A percentile compares a stretch with the other conserved stretches of the same genome.
phyloP scores from a whole-genome alignment of 176 grass and related monocot genomes.

The Oryza glumipatula region DNA sequence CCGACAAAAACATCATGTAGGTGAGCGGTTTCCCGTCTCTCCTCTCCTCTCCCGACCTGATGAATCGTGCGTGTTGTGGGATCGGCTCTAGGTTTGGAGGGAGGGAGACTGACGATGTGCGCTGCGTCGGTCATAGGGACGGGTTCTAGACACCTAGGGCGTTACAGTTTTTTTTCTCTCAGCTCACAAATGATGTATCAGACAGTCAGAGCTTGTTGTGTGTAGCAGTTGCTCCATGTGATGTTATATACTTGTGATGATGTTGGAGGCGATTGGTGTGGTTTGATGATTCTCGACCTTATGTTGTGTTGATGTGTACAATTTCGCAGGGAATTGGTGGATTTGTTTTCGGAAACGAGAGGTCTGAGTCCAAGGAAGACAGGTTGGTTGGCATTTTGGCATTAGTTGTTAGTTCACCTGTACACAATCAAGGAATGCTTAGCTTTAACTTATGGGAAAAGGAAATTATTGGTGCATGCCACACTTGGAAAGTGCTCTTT shows the following conservation, averaged over 20 bases:
- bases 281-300: conserved; percentile 14
- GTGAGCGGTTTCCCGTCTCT: not conserved
- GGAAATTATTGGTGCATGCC: not conserved
- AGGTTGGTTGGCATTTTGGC: conserved; percentile 48
- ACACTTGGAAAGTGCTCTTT: not conserved
- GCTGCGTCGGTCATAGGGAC: not conserved
- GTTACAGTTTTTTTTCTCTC: not conserved
- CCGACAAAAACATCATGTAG: conserved; percentile 92
- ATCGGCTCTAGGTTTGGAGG: conserved; percentile 7
- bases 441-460: not conserved
- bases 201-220: not conserved
- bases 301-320: not conserved
- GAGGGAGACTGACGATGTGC: not conserved
- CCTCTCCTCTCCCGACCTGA: not conserved
- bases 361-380: conserved; percentile 77
- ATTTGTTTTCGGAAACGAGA: conserved; percentile 92
- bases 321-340: conserved; percentile 82
- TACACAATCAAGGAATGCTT: not conserved
- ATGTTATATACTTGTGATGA: not conserved
- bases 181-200: not conserved
- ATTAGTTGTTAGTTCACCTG: not conserved
- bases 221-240: not conserved
- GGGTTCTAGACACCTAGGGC: not conserved
- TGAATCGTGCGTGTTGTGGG: not conserved
- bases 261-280: not conserved